Evolutionary conservation across 257 asterid species (phyloP).

Genomic region (Striga asiatica): DNA sequence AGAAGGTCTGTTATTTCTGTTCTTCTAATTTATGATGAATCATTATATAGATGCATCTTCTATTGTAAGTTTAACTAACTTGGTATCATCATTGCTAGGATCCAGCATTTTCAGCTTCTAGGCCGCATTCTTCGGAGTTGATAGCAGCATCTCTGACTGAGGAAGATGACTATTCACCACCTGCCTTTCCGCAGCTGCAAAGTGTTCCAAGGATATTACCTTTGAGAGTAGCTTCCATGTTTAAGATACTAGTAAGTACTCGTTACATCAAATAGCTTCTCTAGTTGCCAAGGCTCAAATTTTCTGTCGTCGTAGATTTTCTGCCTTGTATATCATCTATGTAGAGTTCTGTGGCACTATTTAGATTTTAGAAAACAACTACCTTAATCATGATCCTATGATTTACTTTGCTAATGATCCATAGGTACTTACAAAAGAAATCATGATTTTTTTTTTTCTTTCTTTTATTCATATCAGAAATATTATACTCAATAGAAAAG

Average conservation of each 20-base stretch:
- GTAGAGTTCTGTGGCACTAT: conserved; percentile 7
- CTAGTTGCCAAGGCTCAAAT: background rate
- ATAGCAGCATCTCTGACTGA: conserved; percentile 46
- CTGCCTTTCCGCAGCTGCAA: conserved; percentile 72
- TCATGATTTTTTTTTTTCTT: background rate
- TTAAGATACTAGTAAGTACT: conserved; percentile 69
- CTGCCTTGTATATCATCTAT: background rate
- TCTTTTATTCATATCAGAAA: too few relatives aligned
- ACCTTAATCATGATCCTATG: conserved; percentile 5
- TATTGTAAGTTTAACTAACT: conserved; percentile 15
- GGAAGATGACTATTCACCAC: conserved; percentile 31
- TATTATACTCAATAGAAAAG: background rate
- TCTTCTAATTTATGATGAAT: conserved; percentile 9
- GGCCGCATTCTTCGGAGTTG: conserved; percentile 59
- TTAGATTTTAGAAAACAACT: too few relatives aligned
- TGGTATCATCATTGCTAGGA: conserved; percentile 36
- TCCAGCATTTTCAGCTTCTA: conserved; percentile 56
- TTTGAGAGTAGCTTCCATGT: conserved; percentile 81
- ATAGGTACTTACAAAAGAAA: conserved; percentile 9
- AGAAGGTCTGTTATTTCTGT: conserved; percentile 39
- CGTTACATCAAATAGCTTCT: background rate
- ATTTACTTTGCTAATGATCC: background rate
- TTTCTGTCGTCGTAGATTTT: conserved; percentile 7
- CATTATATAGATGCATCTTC: conserved; percentile 8
- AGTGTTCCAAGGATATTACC: conserved; percentile 64